A percentile compares a stretch with the other conserved stretches of the same genome.
These are phyloP conservation scores for Apostasia ramifera DNA, from an alignment of 106 monocot genomes.

Conservation along the genomic window DNA sequence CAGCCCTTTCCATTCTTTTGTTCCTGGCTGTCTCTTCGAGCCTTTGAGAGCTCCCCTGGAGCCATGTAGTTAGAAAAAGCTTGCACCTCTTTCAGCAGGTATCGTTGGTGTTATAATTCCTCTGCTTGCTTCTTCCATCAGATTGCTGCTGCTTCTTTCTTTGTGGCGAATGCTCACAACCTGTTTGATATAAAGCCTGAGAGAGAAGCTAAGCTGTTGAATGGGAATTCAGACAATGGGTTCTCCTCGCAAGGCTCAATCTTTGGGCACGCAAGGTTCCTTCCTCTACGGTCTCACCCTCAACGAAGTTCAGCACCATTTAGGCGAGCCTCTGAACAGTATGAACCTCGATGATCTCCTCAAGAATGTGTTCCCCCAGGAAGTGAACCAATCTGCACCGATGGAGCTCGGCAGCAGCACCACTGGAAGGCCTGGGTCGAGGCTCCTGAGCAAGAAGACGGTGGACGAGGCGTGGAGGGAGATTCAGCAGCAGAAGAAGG, in stretches of 20 bases:
- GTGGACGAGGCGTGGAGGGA: slow-evolving; percentile 50
- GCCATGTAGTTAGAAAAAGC: not conserved
- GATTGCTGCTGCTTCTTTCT: not conserved
- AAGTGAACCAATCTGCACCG: slow-evolving; percentile 1
- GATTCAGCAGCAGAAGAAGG: slow-evolving; percentile 20
- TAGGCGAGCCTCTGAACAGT: slow-evolving; percentile 38
- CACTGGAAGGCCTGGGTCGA: slow-evolving; percentile 4
- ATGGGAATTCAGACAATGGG: slow-evolving; percentile 48
- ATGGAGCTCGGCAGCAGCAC: slow-evolving; percentile 10
- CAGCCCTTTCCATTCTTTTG: not conserved
- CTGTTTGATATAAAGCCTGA: not conserved
- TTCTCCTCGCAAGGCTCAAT: slow-evolving; percentile 15
- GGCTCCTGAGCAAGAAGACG: slow-evolving; percentile 36
- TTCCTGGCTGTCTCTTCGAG: not conserved
- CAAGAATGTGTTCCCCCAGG: slow-evolving; percentile 28
- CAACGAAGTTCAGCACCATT: slow-evolving; percentile 42
- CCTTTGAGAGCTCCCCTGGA: not conserved
- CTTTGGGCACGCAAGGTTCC: slow-evolving; percentile 35
- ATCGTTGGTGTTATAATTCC: not conserved
- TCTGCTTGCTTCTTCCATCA: not conserved
- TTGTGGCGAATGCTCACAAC: not conserved
- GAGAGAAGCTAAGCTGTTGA: slow-evolving; percentile 5
- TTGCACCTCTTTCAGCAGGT: not conserved
- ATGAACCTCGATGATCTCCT: slow-evolving; percentile 69
- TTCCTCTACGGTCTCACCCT: slow-evolving; percentile 35